Conservation (phyloP, 2,329 filamentous ascomycete genomes). For the Ceratocystis colombiana region DNA sequence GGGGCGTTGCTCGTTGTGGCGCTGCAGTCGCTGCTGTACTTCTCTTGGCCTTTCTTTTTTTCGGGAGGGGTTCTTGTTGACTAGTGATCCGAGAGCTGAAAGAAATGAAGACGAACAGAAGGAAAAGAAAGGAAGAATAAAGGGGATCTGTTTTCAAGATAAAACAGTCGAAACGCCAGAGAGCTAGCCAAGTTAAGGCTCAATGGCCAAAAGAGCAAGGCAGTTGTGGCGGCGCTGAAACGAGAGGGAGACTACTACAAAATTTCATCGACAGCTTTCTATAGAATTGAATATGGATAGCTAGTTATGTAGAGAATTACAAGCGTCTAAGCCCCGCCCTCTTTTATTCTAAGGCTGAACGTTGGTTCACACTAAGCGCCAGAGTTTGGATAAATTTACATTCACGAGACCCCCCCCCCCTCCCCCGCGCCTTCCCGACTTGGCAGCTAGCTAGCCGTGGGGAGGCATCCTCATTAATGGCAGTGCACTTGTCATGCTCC, state of each 20-base stretch:
- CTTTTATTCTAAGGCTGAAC: background rate
- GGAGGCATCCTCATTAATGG: no score
- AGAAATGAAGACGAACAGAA: background rate
- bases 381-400: background rate
- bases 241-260: background rate
- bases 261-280: background rate
- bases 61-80: background rate
- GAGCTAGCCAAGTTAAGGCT: no score
- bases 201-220: no score
- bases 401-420: background rate
- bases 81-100: background rate
- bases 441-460: background rate
- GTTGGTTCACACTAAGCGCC: background rate
- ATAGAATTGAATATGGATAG: background rate
- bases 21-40: background rate
- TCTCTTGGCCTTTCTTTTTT: background rate
- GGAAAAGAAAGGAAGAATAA: background rate
- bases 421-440: background rate
- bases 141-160: background rate
- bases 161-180: no score
- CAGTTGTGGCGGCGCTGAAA: constrained; percentile 4
- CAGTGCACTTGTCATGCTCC: background rate
- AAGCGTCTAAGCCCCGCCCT: constrained; percentile 7
- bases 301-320: background rate
- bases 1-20: background rate